phyloP scores from a whole-genome alignment of 139 green algal genomes.

The Micractinium conductrix region DNA sequence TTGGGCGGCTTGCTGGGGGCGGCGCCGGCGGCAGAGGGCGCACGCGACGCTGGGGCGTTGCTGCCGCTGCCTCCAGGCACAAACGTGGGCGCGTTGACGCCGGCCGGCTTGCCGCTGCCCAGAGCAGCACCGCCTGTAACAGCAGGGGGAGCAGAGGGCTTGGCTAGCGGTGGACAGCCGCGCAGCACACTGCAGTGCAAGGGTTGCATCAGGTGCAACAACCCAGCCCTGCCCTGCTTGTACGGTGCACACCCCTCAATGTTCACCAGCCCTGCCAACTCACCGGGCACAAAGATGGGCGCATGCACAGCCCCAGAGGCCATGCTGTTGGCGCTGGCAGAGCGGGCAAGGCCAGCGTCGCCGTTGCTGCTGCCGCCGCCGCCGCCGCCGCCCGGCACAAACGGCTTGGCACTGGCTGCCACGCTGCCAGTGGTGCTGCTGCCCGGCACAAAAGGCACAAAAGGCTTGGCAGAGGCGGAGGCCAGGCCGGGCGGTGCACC shows the following conservation, averaged over 20 bases:
- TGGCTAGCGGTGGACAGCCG: neutral
- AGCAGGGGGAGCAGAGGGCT: no score
- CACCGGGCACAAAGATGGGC: conserved; percentile 7
- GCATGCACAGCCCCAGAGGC: conserved; percentile 20
- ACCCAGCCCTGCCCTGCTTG: neutral
- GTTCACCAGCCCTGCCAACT: neutral
- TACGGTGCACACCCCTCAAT: neutral
- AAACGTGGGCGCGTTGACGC: neutral
- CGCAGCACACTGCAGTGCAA: neutral
- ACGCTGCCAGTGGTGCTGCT: neutral
- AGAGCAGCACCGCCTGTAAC: neutral
- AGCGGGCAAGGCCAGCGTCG: neutral
- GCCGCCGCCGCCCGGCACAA: conserved; percentile 26
- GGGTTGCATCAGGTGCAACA: no score
- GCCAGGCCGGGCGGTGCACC: neutral
- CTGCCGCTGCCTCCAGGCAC: conserved; percentile 23
- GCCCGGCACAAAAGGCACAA: conserved; percentile 22
- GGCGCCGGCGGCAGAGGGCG: neutral
- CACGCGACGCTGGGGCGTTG: neutral
- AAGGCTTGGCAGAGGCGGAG: neutral
- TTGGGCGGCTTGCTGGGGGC: conserved; percentile 2
- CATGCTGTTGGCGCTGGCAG: neutral
- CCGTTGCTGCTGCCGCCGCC: neutral
- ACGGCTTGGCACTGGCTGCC: conserved; percentile 35
- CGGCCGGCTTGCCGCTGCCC: neutral